Base-by-base conservation (phyloP, 495 filamentous ascomycete genomes). In the Cetradonia linearis region DNA sequence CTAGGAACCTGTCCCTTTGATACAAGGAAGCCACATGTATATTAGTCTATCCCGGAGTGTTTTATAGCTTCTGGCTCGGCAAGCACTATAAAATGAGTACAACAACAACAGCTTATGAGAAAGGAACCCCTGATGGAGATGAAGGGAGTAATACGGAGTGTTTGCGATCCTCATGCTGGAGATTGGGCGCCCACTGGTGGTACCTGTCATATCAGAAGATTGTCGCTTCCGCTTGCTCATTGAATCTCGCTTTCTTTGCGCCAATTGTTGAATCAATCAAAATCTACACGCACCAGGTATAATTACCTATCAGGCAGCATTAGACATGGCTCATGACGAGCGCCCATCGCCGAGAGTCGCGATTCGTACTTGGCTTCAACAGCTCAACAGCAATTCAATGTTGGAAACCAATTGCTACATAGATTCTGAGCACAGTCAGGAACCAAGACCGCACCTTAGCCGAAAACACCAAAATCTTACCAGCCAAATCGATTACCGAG, bases 351-450 rank as follows among this genome's bases (percentile, higher is more conserved):
- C 65, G 9, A 58, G 62, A 42, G 56, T 44, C 27, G 62, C 56
- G 30, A 67, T 67, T 36, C 48, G 48, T 34, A 42, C 59, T 3
- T 67, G 65, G 65, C 60, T 67, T n/a, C n/a, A 38, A 31, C 9
- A 47, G 25, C 52, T 48, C 28, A 46, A 36, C 40, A 31, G 10
- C 33, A 38, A 27, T 0, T 37, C 33, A 7, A 55, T 10, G 9
- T 1, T 57, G 5, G 34, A 38, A 25, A 13, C 33, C 42, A 40
- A 49, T 9, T 0, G n/a, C n/a, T n/a, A 52, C 16, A 25, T 28
- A 47, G 8, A 16, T 5, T 23, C 11, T 4, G 34, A 55, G 59
- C 59, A 27, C 11, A 42, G 44, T 34, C 59, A 13, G n/a, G 5
- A 10, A 20, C 31, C 46, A 31, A 52, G 36, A 5, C 54, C 25